Evolutionary conservation across 257 asterid genomes (phyloP).

Genomic region (Thymus mandschuricus): DNA sequence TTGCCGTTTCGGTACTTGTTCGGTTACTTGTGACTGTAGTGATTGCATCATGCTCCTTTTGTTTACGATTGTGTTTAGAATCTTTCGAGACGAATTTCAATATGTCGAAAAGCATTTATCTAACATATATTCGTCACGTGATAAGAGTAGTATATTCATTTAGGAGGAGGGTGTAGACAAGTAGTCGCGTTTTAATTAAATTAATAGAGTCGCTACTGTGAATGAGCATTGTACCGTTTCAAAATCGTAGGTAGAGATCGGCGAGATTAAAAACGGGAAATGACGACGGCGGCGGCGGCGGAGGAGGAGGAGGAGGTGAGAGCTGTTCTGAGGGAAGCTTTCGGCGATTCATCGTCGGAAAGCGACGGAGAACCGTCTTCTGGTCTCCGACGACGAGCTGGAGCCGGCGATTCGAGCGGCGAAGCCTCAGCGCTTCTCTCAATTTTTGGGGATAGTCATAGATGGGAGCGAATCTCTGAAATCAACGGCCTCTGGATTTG

Average conservation of each 20-base stretch:
- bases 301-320: conserved; percentile 41
- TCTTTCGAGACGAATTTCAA: too few relatives aligned
- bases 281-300: conserved; percentile 31
- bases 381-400: conserved; percentile 14
- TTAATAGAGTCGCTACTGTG: neutral
- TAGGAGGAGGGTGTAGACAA: neutral
- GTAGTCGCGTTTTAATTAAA: neutral
- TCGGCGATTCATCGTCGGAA: conserved; percentile 74
- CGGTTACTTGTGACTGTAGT: neutral
- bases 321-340: conserved; percentile 59
- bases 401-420: conserved; percentile 27
- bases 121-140: too few relatives aligned
- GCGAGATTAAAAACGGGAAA: conserved; percentile 14
- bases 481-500: conserved; percentile 82
- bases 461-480: conserved; percentile 67
- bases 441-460: conserved; percentile 44
- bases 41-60: neutral
- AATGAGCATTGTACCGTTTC: neutral
- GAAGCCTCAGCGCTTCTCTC: conserved; percentile 30
- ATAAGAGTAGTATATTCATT: too few relatives aligned
- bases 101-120: too few relatives aligned
- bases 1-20: too few relatives aligned
- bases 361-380: conserved; percentile 43
- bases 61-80: too few relatives aligned
- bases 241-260: neutral